Evolutionary conservation across 768 basidiomycete genomes (phyloP).

Genomic region (Lactifluus pinguis): DNA sequence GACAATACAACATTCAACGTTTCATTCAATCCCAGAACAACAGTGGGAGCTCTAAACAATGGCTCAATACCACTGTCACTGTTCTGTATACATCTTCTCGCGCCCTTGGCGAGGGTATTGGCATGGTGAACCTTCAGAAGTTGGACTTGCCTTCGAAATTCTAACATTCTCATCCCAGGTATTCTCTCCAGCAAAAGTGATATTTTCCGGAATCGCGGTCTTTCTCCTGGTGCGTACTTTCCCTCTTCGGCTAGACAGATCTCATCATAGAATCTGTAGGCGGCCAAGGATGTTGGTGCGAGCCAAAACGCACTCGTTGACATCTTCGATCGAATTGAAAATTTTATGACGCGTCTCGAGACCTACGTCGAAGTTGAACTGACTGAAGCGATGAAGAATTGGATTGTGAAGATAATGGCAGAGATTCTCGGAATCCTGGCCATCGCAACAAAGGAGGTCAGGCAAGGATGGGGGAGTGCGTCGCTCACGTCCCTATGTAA

Average conservation of each 20-base stretch:
- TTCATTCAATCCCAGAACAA: background rate
- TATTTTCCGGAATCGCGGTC: background rate
- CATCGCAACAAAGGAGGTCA: background rate
- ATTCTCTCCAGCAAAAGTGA: background rate
- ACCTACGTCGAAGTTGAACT: background rate
- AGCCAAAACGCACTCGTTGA: background rate
- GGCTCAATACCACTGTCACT: background rate
- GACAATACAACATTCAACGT: background rate
- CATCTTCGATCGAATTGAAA: background rate
- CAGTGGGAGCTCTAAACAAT: background rate
- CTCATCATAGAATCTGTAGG: background rate
- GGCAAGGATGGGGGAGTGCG: background rate
- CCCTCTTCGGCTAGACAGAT: background rate
- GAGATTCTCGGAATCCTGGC: constrained; percentile 2
- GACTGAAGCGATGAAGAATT: background rate
- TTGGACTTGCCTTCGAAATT: background rate
- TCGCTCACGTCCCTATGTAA: too few relatives aligned
- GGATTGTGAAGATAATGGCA: background rate
- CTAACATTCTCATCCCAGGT: background rate
- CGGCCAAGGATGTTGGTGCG: background rate
- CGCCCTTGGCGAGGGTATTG: background rate
- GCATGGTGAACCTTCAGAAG: background rate
- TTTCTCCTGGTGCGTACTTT: background rate
- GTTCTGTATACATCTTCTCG: background rate
- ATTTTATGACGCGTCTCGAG: background rate